phyloP scores from a whole-genome alignment of 2,329 filamentous ascomycete species.

The Cladosporium sp. region DNA sequence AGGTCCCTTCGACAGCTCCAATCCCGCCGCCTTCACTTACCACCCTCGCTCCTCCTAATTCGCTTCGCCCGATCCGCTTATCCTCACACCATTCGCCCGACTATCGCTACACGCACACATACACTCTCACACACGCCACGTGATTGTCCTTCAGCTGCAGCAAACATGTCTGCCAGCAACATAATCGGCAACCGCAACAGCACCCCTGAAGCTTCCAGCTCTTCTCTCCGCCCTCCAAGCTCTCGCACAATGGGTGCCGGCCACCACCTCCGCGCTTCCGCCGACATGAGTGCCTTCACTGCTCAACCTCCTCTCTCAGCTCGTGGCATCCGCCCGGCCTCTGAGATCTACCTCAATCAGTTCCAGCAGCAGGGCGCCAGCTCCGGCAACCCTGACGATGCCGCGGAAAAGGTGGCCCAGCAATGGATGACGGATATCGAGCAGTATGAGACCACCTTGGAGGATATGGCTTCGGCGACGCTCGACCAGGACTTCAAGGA shows the following conservation, averaged over 20 bases:
- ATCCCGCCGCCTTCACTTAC: neutral
- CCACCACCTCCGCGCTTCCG: conserved; percentile 87
- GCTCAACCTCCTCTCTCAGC: conserved; percentile 62
- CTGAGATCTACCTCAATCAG: conserved; percentile 85
- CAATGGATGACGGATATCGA: conserved; percentile 99
- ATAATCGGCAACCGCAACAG: conserved; percentile 78
- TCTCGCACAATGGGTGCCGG: conserved; percentile 58
- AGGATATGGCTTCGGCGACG: conserved; percentile 98
- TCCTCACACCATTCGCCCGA: conserved; percentile 7
- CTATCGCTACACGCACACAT: conserved; percentile 1
- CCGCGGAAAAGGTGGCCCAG: conserved; percentile 87
- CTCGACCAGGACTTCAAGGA: conserved; percentile 99
- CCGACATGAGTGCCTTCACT: conserved; percentile 82
- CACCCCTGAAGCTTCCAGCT: conserved; percentile 84
- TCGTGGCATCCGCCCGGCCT: conserved; percentile 83
- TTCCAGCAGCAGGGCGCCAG: conserved; percentile 62
- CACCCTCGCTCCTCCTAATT: too few relatives aligned
- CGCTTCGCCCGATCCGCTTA: too few relatives aligned
- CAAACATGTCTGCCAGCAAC: conserved; percentile 44
- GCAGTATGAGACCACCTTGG: conserved; percentile 96
- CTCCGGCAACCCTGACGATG: conserved; percentile 70
- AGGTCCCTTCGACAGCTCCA: conserved; percentile 52
- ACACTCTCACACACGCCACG: too few relatives aligned
- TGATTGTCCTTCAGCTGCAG: conserved; percentile 5
- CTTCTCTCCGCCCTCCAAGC: conserved; percentile 67